Evolutionary conservation across 2,329 filamentous ascomycete species (phyloP), one percentile per base, ranked within the genome.

Genomic region (Epichloe sibirici): DNA sequence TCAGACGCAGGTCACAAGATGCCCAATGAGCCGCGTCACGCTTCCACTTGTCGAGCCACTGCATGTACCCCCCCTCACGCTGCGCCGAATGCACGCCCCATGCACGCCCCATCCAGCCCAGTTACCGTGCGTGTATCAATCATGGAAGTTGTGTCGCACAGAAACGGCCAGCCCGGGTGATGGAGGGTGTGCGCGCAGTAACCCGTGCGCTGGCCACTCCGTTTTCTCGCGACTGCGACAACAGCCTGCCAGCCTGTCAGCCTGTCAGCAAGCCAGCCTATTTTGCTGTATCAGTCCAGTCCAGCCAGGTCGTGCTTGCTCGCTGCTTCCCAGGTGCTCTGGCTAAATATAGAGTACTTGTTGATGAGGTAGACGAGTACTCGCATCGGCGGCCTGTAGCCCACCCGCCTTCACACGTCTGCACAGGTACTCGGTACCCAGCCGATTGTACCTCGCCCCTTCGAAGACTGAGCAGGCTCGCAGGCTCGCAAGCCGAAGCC

Each of bases 1-100:
- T 45, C 45, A 31, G 48, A 49, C 52, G 39, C 52, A 51, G 39
- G 52, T 51, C 52, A 51, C 48, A 44, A 44, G 45, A 37, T 42
- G 51, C 23, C 49, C 52, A 49, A 42, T 37, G 17, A 28, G 39
- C 21, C 48, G 28, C 47, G 47, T 31, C 42, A 45, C 42, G 31
- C 31, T 51, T 51, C 28, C 34, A 21, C 15, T 23, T 23, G 13
- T 7, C 21, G 12, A 17, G 11, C 23, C 3, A 12, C 42, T 44
- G 42, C 9, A 23, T 12, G 42, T 11, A 44, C 42, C 42, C 21
- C 40, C 9, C 11, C 13, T n/a, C 13, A n/a, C 4, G 13, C n/a
- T 39, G 37, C 37, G 37, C 3, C 9, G 44, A n/a, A 17, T 25
- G 12, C 48, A 50, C 48, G 31, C 45, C 40, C 17, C 43, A 43